Evolutionary conservation across 1,284 basidiomycete species (phyloP).

Genomic region (Amylostereum areolatum): DNA sequence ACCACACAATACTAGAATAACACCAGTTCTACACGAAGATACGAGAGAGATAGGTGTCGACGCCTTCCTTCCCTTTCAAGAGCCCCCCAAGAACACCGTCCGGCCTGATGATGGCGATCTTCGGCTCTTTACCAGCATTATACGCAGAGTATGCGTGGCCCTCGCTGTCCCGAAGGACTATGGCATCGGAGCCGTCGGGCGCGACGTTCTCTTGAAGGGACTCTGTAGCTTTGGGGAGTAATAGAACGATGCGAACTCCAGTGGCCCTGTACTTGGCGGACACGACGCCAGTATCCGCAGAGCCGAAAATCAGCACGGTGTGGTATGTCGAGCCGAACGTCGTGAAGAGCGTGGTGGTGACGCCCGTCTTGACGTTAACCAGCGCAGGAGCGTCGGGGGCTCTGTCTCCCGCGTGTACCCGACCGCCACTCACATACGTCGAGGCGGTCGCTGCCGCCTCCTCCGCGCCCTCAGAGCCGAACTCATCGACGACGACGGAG

Average conservation of each 20-base stretch:
- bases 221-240: too few relatives aligned
- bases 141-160: conserved; percentile 33
- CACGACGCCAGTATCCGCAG: not conserved
- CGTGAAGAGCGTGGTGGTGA: not conserved
- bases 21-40: not conserved
- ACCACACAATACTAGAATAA: too few relatives aligned
- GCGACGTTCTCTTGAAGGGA: conserved; percentile 5
- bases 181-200: too few relatives aligned
- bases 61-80: not conserved
- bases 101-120: conserved; percentile 13
- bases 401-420: not conserved
- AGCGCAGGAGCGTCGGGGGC: conserved; percentile 3
- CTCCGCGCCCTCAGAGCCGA: too few relatives aligned
- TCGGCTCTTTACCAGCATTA: conserved; percentile 22
- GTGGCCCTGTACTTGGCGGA: too few relatives aligned
- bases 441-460: too few relatives aligned
- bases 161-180: conserved; percentile 29
- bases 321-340: not conserved
- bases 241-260: too few relatives aligned
- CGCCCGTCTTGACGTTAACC: not conserved
- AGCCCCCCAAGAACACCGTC: not conserved
- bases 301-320: conserved; percentile 2
- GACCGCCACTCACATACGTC: too few relatives aligned
- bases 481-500: conserved; percentile 6
- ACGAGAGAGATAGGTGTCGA: not conserved